Base-by-base conservation (phyloP, 768 basidiomycete genomes). In the Suillus fuscotomentosus region DNA sequence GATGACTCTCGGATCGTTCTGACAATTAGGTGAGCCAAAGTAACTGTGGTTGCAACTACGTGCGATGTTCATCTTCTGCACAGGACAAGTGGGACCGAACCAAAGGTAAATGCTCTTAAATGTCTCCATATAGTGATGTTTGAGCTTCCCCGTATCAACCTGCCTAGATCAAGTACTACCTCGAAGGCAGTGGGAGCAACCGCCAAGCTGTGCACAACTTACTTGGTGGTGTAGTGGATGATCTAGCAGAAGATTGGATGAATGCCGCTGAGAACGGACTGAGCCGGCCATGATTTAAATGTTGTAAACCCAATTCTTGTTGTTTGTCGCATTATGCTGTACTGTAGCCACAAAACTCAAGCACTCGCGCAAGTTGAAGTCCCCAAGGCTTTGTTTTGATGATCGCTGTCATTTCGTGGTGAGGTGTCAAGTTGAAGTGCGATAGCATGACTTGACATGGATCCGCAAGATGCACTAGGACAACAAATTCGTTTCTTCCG, bases 81-180 rank as follows among this genome's bases (percentile, higher is more conserved):
- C 41, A 90, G 94, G 61, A 95, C 94, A 36, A 93, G 91, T 68
- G 94, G 94, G 22, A 96, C 94, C 15, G 94, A 95, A 70, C 94
- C 94, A 0, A 95, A 95, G 86, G 92, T 90, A 70, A 39, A 66
- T 36, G 38, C 4, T 31, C 17, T 27, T 13, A 22, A 15, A 9
- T 47, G 7, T 38, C 14, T 34, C 22, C 9, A 4, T 14, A 3
- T 38, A 42, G n/a, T 4, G 15, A 60, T n/a, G 63, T 24, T 60
- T 47, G 50, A 38, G 3, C 9, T 22, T 31, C 11, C 51, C 67
- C 41, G 67, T 14, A 39, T 61, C 17, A 3, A 8, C 27, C 39
- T 60, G 42, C 60, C 5, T 42, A 83, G 91, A 92, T 95, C 77
- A 96, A 96, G 72, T 94, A 90, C 74, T 96, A 96, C 71, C 79